phyloP scores from a whole-genome alignment of 768 basidiomycete genomes.

The Mycena olivaceomarginata region DNA sequence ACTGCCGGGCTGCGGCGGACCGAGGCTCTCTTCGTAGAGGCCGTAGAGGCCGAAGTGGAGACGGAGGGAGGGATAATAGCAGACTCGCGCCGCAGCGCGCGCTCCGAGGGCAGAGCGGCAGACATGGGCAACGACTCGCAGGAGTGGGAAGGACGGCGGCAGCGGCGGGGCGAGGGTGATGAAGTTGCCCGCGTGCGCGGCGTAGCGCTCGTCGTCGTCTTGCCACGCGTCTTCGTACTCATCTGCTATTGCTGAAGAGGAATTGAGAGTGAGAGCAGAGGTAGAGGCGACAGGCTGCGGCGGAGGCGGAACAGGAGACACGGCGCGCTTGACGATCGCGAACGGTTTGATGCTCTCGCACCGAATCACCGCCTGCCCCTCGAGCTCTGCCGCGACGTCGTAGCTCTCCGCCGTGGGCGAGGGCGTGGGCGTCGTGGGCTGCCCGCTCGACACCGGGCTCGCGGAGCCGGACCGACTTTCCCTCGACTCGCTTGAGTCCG shows the following conservation, averaged over 20 bases:
- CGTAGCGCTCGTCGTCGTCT: conserved; percentile 29
- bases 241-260: too few species aligned
- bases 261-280: not conserved
- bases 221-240: not conserved
- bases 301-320: conserved; percentile 19
- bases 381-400: not conserved
- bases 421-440: conserved; percentile 7
- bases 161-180: conserved; percentile 29
- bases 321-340: conserved; percentile 24
- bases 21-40: not conserved
- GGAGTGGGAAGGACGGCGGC: conserved; percentile 6
- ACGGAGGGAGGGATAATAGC: not conserved
- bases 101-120: not conserved
- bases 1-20: too few species aligned
- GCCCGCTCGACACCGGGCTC: not conserved
- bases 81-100: conserved; percentile 27
- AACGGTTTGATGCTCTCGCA: conserved; percentile 41
- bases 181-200: conserved; percentile 25
- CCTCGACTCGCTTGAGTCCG: not conserved
- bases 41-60: too few species aligned
- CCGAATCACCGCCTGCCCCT: conserved; percentile 1
- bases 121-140: not conserved
- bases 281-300: not conserved
- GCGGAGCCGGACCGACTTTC: not conserved
- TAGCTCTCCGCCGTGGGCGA: not conserved